Evolutionary conservation across 176 grass and related monocot genomes (phyloP), one percentile per base, ranked within the genome.

Genomic region (Pharus latifolius): DNA sequence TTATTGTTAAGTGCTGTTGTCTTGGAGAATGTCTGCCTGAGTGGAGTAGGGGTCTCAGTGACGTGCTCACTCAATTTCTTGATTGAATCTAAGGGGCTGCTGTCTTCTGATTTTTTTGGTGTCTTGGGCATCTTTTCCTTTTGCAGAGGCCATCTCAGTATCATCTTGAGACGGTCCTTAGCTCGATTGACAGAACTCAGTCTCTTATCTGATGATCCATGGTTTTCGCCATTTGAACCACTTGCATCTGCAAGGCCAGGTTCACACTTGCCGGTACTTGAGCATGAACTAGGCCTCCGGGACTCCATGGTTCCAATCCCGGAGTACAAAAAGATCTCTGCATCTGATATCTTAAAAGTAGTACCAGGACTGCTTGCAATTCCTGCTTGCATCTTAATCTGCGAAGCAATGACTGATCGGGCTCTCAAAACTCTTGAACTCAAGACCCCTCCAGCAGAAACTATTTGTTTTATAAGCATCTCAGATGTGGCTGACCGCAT

Each of bases 291-390:
- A 15, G 84, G 82, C 61, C 90, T 84, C 22, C 34, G 35, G 3
- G 82, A 76, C 37, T 79, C 43, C 15, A 20, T 40, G 25, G 67
- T 13, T 35, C 75, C 79, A 1, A 86, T 54, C n/a, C 90, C 87
- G 0, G 90, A 86, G 69, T 83, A 82, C 41, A 99, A 17, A 43
- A 99, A 83, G 72, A 99, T 88, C 84, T 99, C 87, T 3, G 90
- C 90, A 69, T 99, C 96, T 6, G 96, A 94, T 38, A 95, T 75
- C 54, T 75, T 83, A 50, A 99, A 99, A 34, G 65, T 68, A 23
- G 96, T 99, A 3, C 96, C 96, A 0, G 95, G 96, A 28, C 87
- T 95, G 33, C 65, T 94, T 13, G 78, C 82, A 0, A 81, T 69
- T 5, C 96, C 79, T 7, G 82, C 84, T 19, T 83, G 87, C 87